Percentiles rank a stretch among this genome's conserved stretches.
Evolutionary conservation across 345 rosid genomes (phyloP).

Genomic region (Aegle marmelos): DNA sequence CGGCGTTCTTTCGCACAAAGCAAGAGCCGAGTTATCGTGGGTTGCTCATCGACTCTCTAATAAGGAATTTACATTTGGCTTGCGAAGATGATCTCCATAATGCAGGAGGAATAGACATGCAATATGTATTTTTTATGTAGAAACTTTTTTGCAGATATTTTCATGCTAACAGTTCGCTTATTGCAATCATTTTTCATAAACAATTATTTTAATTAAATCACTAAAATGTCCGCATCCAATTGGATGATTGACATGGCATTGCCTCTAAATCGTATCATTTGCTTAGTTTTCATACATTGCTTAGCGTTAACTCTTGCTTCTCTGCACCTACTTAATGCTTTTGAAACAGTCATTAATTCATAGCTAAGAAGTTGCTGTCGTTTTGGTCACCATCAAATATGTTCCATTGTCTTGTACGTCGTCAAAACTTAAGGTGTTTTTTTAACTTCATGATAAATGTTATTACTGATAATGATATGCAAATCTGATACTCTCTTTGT

Average conservation of each 20-base stretch:
- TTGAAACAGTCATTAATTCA: neutral
- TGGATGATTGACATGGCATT: neutral
- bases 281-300: too few species aligned
- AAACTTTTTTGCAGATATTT: neutral
- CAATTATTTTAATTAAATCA: neutral
- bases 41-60: neutral
- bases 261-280: neutral
- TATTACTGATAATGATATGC: neutral
- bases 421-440: neutral
- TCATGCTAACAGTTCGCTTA: neutral
- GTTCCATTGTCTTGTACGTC: neutral
- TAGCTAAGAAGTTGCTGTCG: neutral
- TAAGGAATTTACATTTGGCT: neutral
- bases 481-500: neutral
- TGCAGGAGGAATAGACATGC: neutral
- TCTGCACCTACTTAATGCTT: neutral
- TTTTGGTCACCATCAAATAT: neutral
- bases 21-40: neutral
- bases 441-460: neutral
- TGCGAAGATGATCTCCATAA: neutral
- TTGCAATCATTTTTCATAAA: neutral
- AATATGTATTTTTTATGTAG: too few species aligned
- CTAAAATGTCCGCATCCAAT: neutral
- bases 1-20: neutral
- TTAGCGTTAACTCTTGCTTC: neutral